A percentile compares a stretch with the other conserved stretches of the same genome.
These are phyloP conservation scores for Tuctoria greenei DNA, from an alignment of 176 grass and related monocot genomes.

Conservation along the genomic window DNA sequence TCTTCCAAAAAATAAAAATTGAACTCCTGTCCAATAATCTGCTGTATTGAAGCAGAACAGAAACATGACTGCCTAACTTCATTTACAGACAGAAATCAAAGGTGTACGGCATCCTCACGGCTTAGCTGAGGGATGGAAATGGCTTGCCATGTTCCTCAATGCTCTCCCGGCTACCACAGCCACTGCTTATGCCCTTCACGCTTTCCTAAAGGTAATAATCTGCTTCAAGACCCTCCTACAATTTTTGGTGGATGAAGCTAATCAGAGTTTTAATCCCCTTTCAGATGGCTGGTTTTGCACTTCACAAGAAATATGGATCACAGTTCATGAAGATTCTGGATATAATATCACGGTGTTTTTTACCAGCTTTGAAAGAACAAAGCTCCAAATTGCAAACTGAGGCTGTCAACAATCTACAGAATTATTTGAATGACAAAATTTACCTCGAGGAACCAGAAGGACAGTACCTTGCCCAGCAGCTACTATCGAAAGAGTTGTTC, in stretches of 20 bases:
- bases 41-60: slow-evolving; percentile 22
- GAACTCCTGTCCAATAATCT: neutral
- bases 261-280: neutral
- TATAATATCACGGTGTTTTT: slow-evolving; percentile 54
- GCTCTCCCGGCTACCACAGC: slow-evolving; percentile 65
- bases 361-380: slow-evolving; percentile 69
- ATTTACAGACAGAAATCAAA: slow-evolving; percentile 71
- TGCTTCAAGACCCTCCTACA: neutral
- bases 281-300: slow-evolving; percentile 78
- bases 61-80: slow-evolving; percentile 25
- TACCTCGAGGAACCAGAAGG: slow-evolving; percentile 81
- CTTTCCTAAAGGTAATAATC: slow-evolving; percentile 68
- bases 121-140: slow-evolving; percentile 81
- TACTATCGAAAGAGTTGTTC: slow-evolving; percentile 53
- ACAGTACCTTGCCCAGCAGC: slow-evolving; percentile 47
- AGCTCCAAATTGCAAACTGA: slow-evolving; percentile 47
- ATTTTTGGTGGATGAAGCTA: neutral
- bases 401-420: slow-evolving; percentile 55
- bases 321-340: slow-evolving; percentile 80
- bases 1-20: neutral
- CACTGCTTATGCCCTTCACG: slow-evolving; percentile 73
- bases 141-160: slow-evolving; percentile 84
- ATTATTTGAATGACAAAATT: slow-evolving; percentile 57
- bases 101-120: slow-evolving; percentile 71
- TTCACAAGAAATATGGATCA: slow-evolving; percentile 66